Base-by-base conservation (phyloP, 305 asterid species). In the Solanum chacoense region DNA sequence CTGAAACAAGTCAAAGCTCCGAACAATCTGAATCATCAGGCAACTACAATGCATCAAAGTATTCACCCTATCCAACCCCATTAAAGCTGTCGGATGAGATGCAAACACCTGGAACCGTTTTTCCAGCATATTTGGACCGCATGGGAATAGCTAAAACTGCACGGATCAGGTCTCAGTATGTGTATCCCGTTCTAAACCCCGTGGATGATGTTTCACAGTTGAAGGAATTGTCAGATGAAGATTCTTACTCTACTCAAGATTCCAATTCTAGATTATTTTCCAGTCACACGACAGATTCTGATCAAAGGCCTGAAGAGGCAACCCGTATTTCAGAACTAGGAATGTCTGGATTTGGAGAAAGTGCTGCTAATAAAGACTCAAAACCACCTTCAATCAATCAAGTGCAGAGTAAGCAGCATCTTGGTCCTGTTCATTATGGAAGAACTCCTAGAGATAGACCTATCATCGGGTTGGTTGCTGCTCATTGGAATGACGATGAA, bases 41-140 rank as follows among this genome's bases (percentile, higher is more conserved):
- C 89, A 86, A 67, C 74, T 74, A 29, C 24, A 63, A 90, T 85
- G 87, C 84, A 40, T 83, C 87, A 31, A 92, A 93, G 88, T 85
- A 86, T 40, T 93, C 96, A 18, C 95, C 98, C 75, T 92, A 93
- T 88, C 97, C 98, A 63, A 96, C 99, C 79, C 98, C 99, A 20
- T 86, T 95, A 88, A 94, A 94, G 87, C 91, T 97, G 77, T 90
- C 93, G 34, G 96, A 94, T 91, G 98, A 94, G 90, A 96, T 96
- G 98, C 98, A 96, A 90, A 96, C 98, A 14, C 99, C 98, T 59
- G 99, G 98, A 37, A 94, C 99, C 42, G 94, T 93, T 76, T 96
- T 95, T 90, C 98, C 98, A 87, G 89, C 94, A 75, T 91, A 92
- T 88, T 22, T 89, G 74, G 90, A 96, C 91, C 87, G 89, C 50